Evolutionary conservation across 2,329 filamentous ascomycete genomes (phyloP).

Genomic region (Gremmenia infestans): DNA sequence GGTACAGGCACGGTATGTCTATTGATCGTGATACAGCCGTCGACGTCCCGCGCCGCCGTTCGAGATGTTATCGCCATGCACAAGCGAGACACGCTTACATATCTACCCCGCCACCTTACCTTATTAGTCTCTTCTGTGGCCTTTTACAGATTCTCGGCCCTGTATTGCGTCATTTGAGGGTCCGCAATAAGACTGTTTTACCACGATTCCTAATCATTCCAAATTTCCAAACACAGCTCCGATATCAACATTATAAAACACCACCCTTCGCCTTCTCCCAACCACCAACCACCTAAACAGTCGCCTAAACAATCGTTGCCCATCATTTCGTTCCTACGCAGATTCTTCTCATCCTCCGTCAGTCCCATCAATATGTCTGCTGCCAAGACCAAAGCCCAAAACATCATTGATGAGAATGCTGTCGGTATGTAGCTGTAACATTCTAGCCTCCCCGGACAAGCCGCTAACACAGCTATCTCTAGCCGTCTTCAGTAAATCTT

Average conservation of each 20-base stretch:
- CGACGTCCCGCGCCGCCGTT: no score
- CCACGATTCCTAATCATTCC: no score
- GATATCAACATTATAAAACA: not conserved
- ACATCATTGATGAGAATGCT: constrained; percentile 82
- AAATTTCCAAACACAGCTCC: not conserved
- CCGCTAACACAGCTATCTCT: constrained; percentile 6
- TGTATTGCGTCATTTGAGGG: no score
- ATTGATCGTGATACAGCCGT: no score
- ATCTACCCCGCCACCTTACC: no score
- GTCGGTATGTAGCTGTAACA: constrained; percentile 57
- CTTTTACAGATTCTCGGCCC: no score
- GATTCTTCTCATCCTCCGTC: constrained; percentile 60
- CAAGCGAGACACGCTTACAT: no score
- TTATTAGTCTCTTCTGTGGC: no score
- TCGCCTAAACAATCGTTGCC: constrained; percentile 21
- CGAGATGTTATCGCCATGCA: no score
- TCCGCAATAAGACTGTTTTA: no score
- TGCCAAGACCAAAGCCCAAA: constrained; percentile 76
- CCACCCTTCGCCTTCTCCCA: constrained; percentile 2
- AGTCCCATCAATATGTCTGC: constrained; percentile 70
- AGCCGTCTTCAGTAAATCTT: constrained; percentile 96
- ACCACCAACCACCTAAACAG: not conserved
- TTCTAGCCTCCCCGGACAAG: not conserved
- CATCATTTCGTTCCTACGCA: constrained; percentile 62
- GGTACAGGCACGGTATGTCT: no score